A percentile compares a stretch with the other conserved stretches of the same genome.
Conservation (phyloP, 1,284 basidiomycete species). For the Baeospora myosura region DNA sequence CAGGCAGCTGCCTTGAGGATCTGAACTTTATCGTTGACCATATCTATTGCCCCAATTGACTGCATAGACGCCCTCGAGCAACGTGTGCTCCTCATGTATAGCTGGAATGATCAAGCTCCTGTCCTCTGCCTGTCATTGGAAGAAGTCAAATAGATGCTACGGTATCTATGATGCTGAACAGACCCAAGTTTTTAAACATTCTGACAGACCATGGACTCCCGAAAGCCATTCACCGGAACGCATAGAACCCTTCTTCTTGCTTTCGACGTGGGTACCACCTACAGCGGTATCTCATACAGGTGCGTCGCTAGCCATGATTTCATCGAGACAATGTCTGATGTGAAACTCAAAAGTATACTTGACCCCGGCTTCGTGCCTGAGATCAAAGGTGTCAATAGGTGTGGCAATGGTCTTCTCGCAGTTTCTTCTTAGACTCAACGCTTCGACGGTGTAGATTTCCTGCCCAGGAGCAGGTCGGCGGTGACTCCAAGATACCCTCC, state of each 20-base stretch:
- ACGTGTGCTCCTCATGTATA: too few species aligned
- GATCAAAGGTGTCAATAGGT: conserved; percentile 12
- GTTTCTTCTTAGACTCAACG: not conserved
- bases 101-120: too few species aligned
- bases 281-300: conserved; percentile 42
- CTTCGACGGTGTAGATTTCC: conserved; percentile 32
- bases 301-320: too few species aligned
- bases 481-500: conserved; percentile 51
- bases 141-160: too few species aligned
- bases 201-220: not conserved
- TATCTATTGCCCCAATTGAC: too few species aligned
- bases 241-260: conserved; percentile 40
- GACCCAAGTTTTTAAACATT: not conserved
- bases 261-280: conserved; percentile 48
- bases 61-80: too few species aligned
- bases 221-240: not conserved
- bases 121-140: too few species aligned
- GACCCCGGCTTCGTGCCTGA: conserved; percentile 11
- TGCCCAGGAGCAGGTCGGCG: conserved; percentile 43
- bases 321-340: too few species aligned
- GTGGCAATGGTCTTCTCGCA: not conserved
- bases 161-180: too few species aligned
- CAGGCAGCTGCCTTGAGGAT: too few species aligned
- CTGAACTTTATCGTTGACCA: too few species aligned
- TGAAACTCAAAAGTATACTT: too few species aligned